A percentile compares a stretch with the other conserved stretches of the same genome.
Conservation (phyloP, 139 green algal species). For the Nannochloris sp. region DNA sequence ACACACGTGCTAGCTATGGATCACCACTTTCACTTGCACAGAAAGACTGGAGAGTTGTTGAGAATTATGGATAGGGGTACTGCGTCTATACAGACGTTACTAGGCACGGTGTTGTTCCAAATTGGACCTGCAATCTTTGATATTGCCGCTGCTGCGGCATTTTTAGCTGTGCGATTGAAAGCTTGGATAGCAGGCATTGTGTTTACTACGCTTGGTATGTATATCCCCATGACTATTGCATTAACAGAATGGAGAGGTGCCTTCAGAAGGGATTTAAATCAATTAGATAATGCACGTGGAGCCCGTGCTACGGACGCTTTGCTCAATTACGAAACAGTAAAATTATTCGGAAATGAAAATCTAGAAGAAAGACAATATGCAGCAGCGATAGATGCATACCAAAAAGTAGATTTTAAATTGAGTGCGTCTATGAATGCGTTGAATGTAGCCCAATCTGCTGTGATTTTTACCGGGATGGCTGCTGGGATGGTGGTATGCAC, state of each 20-base stretch:
- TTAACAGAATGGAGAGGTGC: conserved; percentile 75
- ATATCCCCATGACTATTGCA: conserved; percentile 84
- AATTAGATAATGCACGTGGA: conserved; percentile 64
- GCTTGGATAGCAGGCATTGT: conserved; percentile 72
- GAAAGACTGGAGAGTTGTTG: conserved; percentile 78
- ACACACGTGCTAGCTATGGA: conserved; percentile 64
- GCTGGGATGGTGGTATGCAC: conserved; percentile 20
- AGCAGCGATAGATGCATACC: conserved; percentile 63
- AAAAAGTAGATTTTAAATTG: conserved; percentile 44
- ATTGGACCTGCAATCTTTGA: conserved; percentile 73
- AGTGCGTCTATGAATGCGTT: conserved; percentile 58
- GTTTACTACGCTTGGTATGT: conserved; percentile 67
- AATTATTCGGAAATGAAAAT: conserved; percentile 73
- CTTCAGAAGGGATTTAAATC: conserved; percentile 64
- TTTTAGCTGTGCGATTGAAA: conserved; percentile 61
- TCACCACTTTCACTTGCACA: conserved; percentile 77
- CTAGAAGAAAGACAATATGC: conserved; percentile 54
- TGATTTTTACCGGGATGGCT: conserved; percentile 70
- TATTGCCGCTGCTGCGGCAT: conserved; percentile 60
- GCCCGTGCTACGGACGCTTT: conserved; percentile 75
- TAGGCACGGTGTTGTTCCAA: conserved; percentile 74
- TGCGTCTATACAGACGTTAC: conserved; percentile 59
- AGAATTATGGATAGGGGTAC: conserved; percentile 74
- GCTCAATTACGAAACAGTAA: conserved; percentile 85
- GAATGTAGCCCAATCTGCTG: conserved; percentile 74